Percentiles rank a stretch among this genome's conserved stretches.
Conservation (phyloP, 805 yeast genomes). For the Sugiyamaella americana region DNA sequence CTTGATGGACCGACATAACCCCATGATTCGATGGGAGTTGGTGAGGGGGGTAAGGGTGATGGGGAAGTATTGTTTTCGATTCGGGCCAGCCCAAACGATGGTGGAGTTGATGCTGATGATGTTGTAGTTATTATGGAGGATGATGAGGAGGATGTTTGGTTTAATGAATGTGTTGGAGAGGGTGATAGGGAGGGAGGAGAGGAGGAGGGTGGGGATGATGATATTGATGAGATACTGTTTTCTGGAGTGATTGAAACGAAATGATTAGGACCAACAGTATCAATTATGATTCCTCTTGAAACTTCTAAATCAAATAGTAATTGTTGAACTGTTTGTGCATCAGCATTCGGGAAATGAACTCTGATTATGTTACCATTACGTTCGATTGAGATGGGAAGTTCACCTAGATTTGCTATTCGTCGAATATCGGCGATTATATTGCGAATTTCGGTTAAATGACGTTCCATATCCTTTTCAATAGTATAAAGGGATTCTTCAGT, state of each 20-base stretch:
- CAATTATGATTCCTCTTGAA: conserved; percentile 46
- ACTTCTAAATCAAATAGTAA: conserved; percentile 57
- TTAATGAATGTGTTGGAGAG: background rate
- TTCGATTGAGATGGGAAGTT: conserved; percentile 52
- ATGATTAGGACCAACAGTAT: conserved; percentile 7
- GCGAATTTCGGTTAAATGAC: conserved; percentile 32
- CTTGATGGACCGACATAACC: conserved; percentile 3
- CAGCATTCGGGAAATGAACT: conserved; percentile 69
- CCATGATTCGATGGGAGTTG: background rate
- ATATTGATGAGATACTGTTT: background rate
- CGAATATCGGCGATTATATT: conserved; percentile 39
- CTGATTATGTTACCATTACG: conserved; percentile 37
- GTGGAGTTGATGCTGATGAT: conserved; percentile 2
- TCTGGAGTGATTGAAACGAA: conserved; percentile 2
- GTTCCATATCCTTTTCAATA: conserved; percentile 34
- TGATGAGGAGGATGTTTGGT: background rate
- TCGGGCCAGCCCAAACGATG: no score
- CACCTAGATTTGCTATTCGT: conserved; percentile 51
- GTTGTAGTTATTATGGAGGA: background rate
- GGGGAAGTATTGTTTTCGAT: background rate
- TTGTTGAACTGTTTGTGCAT: conserved; percentile 48
- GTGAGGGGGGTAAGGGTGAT: background rate
- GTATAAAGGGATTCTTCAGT: conserved; percentile 40
- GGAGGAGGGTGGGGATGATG: no score
- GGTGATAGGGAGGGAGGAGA: background rate